Evolutionary conservation across 2,329 filamentous ascomycete genomes (phyloP), one percentile per base, ranked within the genome.

Genomic region (Chrysoporthe deuterocubensis): DNA sequence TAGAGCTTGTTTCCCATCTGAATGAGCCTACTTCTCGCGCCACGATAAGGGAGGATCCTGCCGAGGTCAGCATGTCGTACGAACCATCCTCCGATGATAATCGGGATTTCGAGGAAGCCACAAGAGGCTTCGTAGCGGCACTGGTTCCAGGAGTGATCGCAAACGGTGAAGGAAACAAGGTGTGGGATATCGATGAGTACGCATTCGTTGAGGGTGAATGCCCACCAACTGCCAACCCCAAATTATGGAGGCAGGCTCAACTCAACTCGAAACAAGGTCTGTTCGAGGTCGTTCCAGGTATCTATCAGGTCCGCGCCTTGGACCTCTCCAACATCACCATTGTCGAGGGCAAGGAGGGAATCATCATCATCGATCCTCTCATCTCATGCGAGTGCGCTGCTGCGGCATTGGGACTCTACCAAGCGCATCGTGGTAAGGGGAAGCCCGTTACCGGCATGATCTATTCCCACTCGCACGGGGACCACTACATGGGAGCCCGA

Each of bases 301-400:
- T 82, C 16, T 81, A 80, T 67, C 80, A 82, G 70, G 71, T 81
- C 14, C 78, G 79, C 43, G 79, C 76, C 4, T 72, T 81, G 16
- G 80, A 82, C 66, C 58, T 82, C 9, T 76, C 79, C 37, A 80
- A 82, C 70, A 80, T 80, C 71, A 81, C 78, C 13, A 71, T 82
- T 58, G 71, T 81, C 1, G 77, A 81, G 69, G 75, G 74, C n/a
- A 70, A 75, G 16, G 72, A 72, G 60, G 77, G 78, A 6, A 71
- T 81, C 62, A 75, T 82, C 59, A 71, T 81, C 21, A 76, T 82
- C 56, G 80, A 82, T 68, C 75, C 75, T 6, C 71, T 82, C 4
- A 76, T 75, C 3, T 80, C 77, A 0, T 68, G 68, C 18, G 80
- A 82, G 71, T 76, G 74, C 42, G 79, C 77, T 3, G 70, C 71